Conservation (phyloP, 1,284 basidiomycete genomes). For the Malassezia slooffiae region DNA sequence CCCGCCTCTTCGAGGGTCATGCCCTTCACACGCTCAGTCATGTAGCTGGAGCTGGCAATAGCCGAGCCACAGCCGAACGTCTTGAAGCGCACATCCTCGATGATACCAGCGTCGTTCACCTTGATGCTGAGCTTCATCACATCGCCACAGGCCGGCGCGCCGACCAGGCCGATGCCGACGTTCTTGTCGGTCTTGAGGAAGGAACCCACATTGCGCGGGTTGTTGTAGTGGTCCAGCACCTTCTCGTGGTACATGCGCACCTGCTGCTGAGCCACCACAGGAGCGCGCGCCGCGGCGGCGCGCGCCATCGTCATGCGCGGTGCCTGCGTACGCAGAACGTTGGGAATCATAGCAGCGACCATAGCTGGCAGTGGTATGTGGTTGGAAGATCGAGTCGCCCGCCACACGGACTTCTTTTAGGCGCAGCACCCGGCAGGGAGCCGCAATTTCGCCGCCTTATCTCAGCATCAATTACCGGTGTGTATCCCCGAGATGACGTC, state of each 20-base stretch:
- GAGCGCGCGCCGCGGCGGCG: neutral
- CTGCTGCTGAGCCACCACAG: too few relatives aligned
- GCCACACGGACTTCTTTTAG: too few relatives aligned
- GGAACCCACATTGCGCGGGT: conserved; percentile 56
- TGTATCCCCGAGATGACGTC: too few relatives aligned
- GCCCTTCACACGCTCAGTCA: conserved; percentile 90
- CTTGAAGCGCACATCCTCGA: conserved; percentile 94
- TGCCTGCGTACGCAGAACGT: conserved; percentile 1
- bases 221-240: conserved; percentile 47
- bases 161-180: conserved; percentile 94
- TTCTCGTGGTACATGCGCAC: conserved; percentile 41
- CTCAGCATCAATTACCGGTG: too few relatives aligned
- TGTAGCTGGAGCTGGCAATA: conserved; percentile 63
- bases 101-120: conserved; percentile 83
- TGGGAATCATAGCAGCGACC: too few relatives aligned
- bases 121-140: conserved; percentile 99
- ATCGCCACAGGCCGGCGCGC: conserved; percentile 85
- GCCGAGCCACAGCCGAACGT: conserved; percentile 67
- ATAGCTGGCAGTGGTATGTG: too few relatives aligned
- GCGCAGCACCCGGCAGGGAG: too few relatives aligned
- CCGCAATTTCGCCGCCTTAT: too few relatives aligned
- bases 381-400: too few relatives aligned
- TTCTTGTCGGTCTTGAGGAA: conserved; percentile 79
- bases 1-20: conserved; percentile 85
- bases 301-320: too few relatives aligned